phyloP scores from a whole-genome alignment of 257 asterid genomes.

The Nicotiana undulata region DNA sequence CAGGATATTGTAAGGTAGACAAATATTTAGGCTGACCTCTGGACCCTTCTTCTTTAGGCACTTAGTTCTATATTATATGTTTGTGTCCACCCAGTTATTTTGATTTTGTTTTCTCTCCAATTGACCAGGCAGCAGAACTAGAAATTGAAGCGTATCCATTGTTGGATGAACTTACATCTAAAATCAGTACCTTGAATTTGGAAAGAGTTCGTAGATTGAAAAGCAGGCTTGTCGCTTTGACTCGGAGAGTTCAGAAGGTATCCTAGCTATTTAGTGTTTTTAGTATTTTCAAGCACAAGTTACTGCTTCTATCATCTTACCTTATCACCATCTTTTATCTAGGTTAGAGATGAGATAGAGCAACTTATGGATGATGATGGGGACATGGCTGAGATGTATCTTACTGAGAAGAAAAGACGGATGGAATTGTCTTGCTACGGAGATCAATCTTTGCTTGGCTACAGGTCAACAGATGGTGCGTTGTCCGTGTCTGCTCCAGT shows the following conservation, averaged over 20 bases:
- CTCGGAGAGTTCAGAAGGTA: constrained; percentile 98
- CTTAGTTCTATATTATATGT: background rate
- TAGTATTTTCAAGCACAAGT: constrained; percentile 6
- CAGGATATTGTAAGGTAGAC: background rate
- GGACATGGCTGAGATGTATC: constrained; percentile 99
- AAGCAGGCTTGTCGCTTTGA: constrained; percentile 95
- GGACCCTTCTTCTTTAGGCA: no score
- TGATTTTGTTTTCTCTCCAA: constrained; percentile 2
- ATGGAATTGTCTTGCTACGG: constrained; percentile 75
- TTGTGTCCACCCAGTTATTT: background rate
- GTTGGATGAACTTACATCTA: constrained; percentile 94
- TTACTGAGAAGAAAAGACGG: constrained; percentile 80
- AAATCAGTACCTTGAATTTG: constrained; percentile 88
- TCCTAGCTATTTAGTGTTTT: constrained; percentile 5
- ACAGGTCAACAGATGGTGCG: constrained; percentile 64
- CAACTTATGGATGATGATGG: constrained; percentile 99
- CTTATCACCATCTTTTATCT: constrained; percentile 21
- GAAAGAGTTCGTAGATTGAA: constrained; percentile 94
- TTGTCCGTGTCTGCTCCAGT: constrained; percentile 82
- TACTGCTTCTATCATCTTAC: constrained; percentile 13
- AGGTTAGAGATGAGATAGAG: constrained; percentile 99
- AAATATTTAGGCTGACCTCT: background rate
- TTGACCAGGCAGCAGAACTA: constrained; percentile 81
- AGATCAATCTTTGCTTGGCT: constrained; percentile 74
- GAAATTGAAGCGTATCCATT: constrained; percentile 98